These are phyloP conservation scores for Citrus sp. DNA, from an alignment of 345 rosid species.

Conservation along the genomic window DNA sequence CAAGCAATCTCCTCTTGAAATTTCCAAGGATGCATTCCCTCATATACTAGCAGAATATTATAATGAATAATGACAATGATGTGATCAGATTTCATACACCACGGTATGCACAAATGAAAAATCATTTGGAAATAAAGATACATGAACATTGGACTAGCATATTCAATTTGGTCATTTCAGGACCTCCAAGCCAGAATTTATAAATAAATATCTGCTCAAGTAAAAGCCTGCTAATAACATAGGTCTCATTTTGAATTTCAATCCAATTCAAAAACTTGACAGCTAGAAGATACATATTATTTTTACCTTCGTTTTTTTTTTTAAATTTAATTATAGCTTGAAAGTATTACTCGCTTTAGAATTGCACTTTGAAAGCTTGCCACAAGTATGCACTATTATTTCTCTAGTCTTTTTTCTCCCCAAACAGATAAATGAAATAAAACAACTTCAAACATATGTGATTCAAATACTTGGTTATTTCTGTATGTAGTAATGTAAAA, in stretches of 20 bases:
- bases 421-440: no score
- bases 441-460: background rate
- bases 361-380: background rate
- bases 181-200: background rate
- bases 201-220: background rate
- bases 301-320: background rate
- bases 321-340: background rate
- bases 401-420: background rate
- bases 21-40: constrained; percentile 96
- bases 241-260: background rate
- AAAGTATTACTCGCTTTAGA: background rate
- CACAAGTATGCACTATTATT: background rate
- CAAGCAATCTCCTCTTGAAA: constrained; percentile 88
- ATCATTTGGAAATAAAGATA: background rate
- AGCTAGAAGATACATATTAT: background rate
- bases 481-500: background rate
- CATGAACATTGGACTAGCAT: background rate
- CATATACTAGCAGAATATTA: constrained; percentile 74
- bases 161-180: background rate
- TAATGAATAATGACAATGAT: background rate
- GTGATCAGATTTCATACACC: background rate
- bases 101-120: background rate
- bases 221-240: background rate
- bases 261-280: background rate
- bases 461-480: background rate